Evolutionary conservation across 768 basidiomycete genomes (phyloP).

Genomic region (Trichaptum fuscoviolaceum): DNA sequence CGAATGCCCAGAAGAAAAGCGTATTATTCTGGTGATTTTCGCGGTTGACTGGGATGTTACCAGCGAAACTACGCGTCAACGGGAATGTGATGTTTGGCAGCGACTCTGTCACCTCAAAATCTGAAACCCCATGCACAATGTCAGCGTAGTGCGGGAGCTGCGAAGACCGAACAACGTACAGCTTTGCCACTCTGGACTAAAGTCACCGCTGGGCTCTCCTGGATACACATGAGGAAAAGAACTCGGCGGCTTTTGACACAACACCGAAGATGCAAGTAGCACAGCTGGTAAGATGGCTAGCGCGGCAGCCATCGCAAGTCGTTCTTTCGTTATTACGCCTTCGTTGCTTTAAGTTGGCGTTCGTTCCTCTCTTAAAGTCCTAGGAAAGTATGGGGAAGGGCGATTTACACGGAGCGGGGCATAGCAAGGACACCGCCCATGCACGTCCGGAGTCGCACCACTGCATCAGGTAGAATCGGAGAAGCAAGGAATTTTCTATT

Average conservation of each 20-base stretch:
- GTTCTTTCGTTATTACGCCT: not conserved
- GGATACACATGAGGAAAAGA: conserved; percentile 22
- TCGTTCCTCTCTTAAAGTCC: not conserved
- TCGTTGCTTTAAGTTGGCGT: not conserved
- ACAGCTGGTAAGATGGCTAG: not conserved
- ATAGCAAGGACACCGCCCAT: not conserved
- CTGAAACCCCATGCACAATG: conserved; percentile 11
- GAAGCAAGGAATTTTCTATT: not conserved
- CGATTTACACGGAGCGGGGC: not conserved
- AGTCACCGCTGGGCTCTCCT: conserved; percentile 17
- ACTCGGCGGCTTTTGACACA: conserved; percentile 10
- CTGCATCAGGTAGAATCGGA: not conserved
- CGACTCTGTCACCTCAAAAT: conserved; percentile 20
- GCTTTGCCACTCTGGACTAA: conserved; percentile 19
- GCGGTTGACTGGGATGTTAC: conserved; percentile 24
- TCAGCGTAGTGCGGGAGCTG: not conserved
- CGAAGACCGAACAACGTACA: conserved; percentile 11
- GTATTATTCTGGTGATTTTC: conserved; percentile 25
- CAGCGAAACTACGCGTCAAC: conserved; percentile 23
- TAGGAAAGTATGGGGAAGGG: not conserved
- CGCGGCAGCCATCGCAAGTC: not conserved
- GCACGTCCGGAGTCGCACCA: not conserved
- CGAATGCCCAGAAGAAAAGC: conserved; percentile 29
- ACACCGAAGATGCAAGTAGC: not conserved
- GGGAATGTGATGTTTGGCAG: conserved; percentile 24